phyloP scores from a whole-genome alignment of 371 early-diverging fungal species.

The Mucor indicus region DNA sequence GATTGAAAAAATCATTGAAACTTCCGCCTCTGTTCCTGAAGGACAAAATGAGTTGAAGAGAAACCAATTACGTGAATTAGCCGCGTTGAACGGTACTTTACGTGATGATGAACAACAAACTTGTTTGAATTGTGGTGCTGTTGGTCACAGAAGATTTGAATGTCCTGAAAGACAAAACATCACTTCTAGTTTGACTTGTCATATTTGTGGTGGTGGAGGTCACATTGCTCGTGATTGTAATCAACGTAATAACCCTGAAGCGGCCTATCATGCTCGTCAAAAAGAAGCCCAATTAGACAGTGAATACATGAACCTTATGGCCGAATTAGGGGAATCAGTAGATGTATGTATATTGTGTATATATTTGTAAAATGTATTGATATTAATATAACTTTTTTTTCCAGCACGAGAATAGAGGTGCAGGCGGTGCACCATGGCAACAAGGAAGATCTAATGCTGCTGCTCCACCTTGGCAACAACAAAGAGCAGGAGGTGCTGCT shows the following conservation, averaged over 20 bases:
- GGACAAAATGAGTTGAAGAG: constrained; percentile 93
- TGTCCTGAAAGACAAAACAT: constrained; percentile 90
- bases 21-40: constrained; percentile 91
- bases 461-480: constrained; percentile 40
- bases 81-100: constrained; percentile 93
- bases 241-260: constrained; percentile 77
- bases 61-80: constrained; percentile 91
- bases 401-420: constrained; percentile 10
- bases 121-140: constrained; percentile 90
- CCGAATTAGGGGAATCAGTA: constrained; percentile 76
- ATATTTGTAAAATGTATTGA: background rate
- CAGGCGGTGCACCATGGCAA: constrained; percentile 53
- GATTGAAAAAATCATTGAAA: constrained; percentile 91
- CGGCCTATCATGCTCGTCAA: constrained; percentile 62
- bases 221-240: constrained; percentile 89
- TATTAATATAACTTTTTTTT: background rate
- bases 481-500: constrained; percentile 13
- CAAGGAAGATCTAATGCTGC: constrained; percentile 28
- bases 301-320: constrained; percentile 89
- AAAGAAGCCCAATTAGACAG: constrained; percentile 83
- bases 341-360: constrained; percentile 3
- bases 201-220: constrained; percentile 88
- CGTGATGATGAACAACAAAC: constrained; percentile 94
- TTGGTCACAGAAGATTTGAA: constrained; percentile 90
- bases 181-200: constrained; percentile 83